These are phyloP conservation scores for Capsella rubella DNA, from an alignment of 441 rosid genomes.

Conservation along the genomic window DNA sequence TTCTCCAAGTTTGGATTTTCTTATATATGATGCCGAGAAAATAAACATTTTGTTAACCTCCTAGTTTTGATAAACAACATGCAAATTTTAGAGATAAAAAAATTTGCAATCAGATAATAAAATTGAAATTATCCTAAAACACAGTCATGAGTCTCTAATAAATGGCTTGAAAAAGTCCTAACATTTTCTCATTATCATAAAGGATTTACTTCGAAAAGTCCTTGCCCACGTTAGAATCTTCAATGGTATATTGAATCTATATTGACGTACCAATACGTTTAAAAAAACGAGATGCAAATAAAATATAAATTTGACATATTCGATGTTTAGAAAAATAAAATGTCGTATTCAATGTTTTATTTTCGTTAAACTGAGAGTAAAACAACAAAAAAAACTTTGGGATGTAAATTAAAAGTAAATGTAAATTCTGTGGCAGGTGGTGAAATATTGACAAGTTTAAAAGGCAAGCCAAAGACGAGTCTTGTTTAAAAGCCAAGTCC, in stretches of 20 bases:
- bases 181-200: neutral
- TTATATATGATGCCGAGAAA: no score
- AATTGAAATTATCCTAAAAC: no score
- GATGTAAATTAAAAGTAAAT: neutral
- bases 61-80: no score
- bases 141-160: no score
- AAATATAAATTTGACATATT: neutral
- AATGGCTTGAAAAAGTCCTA: no score
- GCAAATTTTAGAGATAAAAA: no score
- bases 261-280: neutral
- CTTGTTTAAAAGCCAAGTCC: conserved; percentile 38
- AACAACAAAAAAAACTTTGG: neutral
- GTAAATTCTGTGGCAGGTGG: conserved; percentile 28
- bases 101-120: no score
- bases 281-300: neutral
- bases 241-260: conserved; percentile 3
- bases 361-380: neutral
- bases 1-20: no score
- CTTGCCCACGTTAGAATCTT: conserved; percentile 1
- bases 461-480: conserved; percentile 41
- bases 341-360: no score
- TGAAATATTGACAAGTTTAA: conserved; percentile 39
- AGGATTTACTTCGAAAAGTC: neutral
- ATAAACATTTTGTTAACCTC: no score
- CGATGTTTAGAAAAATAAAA: neutral